Percentiles rank a stretch among this genome's conserved stretches.
These are phyloP conservation scores for Pochonia chlamydosporia DNA, from an alignment of 2,329 filamentous ascomycete genomes.

Conservation along the genomic window DNA sequence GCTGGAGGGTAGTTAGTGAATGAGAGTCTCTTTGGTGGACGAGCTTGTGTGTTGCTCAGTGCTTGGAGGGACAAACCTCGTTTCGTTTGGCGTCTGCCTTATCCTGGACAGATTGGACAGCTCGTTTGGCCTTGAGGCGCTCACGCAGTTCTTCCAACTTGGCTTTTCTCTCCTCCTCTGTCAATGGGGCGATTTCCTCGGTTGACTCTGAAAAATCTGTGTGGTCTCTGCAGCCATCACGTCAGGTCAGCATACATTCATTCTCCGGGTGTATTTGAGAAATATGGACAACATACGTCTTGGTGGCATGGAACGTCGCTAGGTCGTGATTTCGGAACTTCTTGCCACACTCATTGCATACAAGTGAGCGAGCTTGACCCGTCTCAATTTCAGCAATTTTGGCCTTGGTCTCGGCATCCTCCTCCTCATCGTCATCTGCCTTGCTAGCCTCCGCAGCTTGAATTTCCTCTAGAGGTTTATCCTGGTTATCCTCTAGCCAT, in stretches of 20 bases:
- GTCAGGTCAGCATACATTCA: slow-evolving; percentile 8
- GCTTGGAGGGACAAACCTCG: slow-evolving; percentile 52
- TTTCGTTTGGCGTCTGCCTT: slow-evolving; percentile 81
- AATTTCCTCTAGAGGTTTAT: slow-evolving; percentile 80
- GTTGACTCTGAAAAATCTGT: slow-evolving; percentile 89
- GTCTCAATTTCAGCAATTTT: slow-evolving; percentile 62
- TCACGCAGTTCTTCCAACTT: slow-evolving; percentile 69
- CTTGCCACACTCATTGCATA: slow-evolving; percentile 95
- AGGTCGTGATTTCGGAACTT: slow-evolving; percentile 75
- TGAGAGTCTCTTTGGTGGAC: too few relatives aligned
- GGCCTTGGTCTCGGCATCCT: slow-evolving; percentile 40
- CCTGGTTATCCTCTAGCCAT: slow-evolving; percentile 90
- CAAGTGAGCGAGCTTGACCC: slow-evolving; percentile 68
- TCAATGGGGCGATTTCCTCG: slow-evolving; percentile 84
- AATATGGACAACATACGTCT: slow-evolving; percentile 51
- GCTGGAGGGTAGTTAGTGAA: slow-evolving; percentile 27
- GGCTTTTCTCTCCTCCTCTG: slow-evolving; percentile 84
- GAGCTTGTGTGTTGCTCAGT: too few relatives aligned
- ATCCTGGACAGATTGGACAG: slow-evolving; percentile 62
- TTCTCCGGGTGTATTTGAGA: neutral
- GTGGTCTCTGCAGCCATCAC: slow-evolving; percentile 61
- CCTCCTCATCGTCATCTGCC: slow-evolving; percentile 41
- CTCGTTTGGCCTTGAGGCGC: slow-evolving; percentile 67
- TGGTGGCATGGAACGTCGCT: slow-evolving; percentile 85
- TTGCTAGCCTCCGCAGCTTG: slow-evolving; percentile 38